phyloP scores from a whole-genome alignment of 2,329 filamentous ascomycete genomes.

The Sodiomyces alkalinus region DNA sequence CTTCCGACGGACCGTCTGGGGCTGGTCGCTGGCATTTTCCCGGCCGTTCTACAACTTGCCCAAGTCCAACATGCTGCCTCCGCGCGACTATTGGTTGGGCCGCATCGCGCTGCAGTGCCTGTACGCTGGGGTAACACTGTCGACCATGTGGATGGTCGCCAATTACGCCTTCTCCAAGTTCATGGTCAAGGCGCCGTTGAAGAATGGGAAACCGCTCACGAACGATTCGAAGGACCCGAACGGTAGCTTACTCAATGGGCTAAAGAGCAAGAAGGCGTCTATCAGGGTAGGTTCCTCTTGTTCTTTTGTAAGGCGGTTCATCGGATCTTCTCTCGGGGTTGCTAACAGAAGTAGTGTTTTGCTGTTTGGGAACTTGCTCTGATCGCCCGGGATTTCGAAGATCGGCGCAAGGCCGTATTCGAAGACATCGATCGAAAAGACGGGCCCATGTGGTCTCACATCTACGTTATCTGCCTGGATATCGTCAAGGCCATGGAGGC shows the following conservation, averaged over 20 bases:
- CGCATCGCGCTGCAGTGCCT: constrained; percentile 40
- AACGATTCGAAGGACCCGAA: constrained; percentile 81
- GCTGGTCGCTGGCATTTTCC: constrained; percentile 52
- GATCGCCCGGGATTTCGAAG: constrained; percentile 59
- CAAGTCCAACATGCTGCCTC: constrained; percentile 48
- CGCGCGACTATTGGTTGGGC: constrained; percentile 4
- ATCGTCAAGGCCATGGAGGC: constrained; percentile 51
- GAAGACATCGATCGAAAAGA: constrained; percentile 73
- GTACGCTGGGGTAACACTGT: constrained; percentile 49
- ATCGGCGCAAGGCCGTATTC: constrained; percentile 70
- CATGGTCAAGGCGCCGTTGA: constrained; percentile 66
- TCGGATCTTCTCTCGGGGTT: neutral
- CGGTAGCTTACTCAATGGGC: constrained; percentile 68
- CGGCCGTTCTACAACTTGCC: constrained; percentile 64
- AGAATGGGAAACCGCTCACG: constrained; percentile 72
- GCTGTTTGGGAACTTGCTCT: constrained; percentile 83
- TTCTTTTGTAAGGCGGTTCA: neutral
- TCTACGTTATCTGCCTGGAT: constrained; percentile 53
- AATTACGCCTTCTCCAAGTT: constrained; percentile 71
- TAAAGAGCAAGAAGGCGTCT: constrained; percentile 69
- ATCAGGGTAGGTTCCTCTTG: constrained; percentile 40
- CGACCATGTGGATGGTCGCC: constrained; percentile 59
- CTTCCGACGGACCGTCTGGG: constrained; percentile 51
- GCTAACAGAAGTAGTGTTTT: constrained; percentile 28
- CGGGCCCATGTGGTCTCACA: constrained; percentile 68